Percentiles rank a stretch among this genome's conserved stretches.
phyloP scores from a whole-genome alignment of 2,329 filamentous ascomycete species.

The Botrytis pseudocinerea region DNA sequence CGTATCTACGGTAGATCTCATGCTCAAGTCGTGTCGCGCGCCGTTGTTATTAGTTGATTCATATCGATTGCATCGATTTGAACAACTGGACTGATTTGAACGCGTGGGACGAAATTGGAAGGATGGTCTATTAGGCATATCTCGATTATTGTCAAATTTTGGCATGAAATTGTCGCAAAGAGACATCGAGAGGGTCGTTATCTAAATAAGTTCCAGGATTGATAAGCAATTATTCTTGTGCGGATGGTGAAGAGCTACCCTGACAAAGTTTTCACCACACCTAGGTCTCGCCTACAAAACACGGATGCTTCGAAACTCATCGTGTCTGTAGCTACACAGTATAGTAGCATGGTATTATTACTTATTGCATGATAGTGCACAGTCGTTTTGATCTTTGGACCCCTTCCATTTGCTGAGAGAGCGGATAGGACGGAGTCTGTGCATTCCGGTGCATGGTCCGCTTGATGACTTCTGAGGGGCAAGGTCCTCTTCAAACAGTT shows the following conservation, averaged over 20 bases:
- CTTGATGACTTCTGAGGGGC: background rate
- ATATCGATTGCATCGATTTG: background rate
- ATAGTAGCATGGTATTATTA: constrained; percentile 16
- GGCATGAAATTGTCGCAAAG: background rate
- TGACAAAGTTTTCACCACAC: background rate
- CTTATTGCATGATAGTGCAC: constrained; percentile 20
- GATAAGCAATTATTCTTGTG: background rate
- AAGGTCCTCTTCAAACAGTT: constrained; percentile 21
- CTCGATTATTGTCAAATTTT: background rate
- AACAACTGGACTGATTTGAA: background rate
- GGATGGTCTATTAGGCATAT: background rate
- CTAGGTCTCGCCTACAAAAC: background rate
- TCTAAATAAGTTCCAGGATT: background rate
- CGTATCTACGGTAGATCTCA: background rate
- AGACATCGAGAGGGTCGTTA: background rate
- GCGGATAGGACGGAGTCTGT: constrained; percentile 1
- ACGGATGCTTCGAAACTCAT: background rate
- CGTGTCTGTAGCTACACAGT: background rate
- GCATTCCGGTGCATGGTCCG: background rate
- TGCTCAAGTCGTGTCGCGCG: background rate
- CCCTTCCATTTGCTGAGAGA: constrained; percentile 4
- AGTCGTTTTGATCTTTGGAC: background rate
- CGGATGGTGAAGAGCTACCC: background rate
- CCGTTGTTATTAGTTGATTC: background rate
- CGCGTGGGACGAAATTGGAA: background rate